phyloP scores from a whole-genome alignment of 2,329 filamentous ascomycete species.

The Salinomyces thailandicus region DNA sequence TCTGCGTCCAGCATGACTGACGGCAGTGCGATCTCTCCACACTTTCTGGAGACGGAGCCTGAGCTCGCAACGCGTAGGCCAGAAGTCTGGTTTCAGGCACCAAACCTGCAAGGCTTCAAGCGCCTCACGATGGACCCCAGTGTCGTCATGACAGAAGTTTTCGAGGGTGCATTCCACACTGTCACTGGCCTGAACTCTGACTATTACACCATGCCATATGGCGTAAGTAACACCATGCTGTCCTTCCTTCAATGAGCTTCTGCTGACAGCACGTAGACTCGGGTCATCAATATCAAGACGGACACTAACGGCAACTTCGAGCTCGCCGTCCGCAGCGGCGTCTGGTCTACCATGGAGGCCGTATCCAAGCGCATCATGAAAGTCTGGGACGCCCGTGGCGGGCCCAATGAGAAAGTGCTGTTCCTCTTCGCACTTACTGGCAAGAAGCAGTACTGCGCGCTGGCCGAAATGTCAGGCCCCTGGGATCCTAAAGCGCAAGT shows the following conservation, averaged over 20 bases:
- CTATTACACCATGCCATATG: slow-evolving; percentile 14
- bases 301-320: slow-evolving; percentile 17
- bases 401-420: slow-evolving; percentile 15
- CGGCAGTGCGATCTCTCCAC: neutral
- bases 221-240: slow-evolving; percentile 11
- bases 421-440: slow-evolving; percentile 23
- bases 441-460: slow-evolving; percentile 20
- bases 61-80: neutral
- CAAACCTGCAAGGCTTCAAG: slow-evolving; percentile 8
- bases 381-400: slow-evolving; percentile 13
- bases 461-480: slow-evolving; percentile 21
- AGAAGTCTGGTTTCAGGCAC: slow-evolving; percentile 3
- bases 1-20: no score
- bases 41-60: neutral
- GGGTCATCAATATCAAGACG: slow-evolving; percentile 23
- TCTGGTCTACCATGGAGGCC: slow-evolving; percentile 15
- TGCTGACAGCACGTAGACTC: slow-evolving; percentile 15
- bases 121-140: slow-evolving; percentile 1
- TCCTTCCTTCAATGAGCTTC: neutral
- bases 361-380: slow-evolving; percentile 20
- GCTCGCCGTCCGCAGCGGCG: slow-evolving; percentile 10
- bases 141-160: slow-evolving; percentile 13
- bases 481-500: slow-evolving; percentile 12
- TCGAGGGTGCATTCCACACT: slow-evolving; percentile 10
- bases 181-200: slow-evolving; percentile 20